Percentiles rank a stretch among this genome's conserved stretches.
Conservation (phyloP, 2,329 filamentous ascomycete genomes). For the Hymenoscyphus albidus region DNA sequence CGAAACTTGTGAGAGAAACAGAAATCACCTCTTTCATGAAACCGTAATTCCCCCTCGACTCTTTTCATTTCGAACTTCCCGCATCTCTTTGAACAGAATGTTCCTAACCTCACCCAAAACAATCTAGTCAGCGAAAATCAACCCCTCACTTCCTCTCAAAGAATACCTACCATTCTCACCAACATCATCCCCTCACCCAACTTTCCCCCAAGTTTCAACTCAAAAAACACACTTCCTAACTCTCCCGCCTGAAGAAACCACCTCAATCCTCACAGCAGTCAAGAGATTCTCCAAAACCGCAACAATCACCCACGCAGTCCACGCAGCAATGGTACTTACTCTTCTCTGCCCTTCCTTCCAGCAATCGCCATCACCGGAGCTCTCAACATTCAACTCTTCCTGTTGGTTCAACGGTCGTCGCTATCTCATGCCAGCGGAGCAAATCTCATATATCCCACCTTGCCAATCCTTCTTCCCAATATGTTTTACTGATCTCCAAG, state of each 20-base stretch:
- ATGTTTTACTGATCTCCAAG: constrained; percentile 13
- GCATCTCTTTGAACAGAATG: not conserved
- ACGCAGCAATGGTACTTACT: constrained; percentile 20
- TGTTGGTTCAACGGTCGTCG: constrained; percentile 28
- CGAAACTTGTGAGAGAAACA: constrained; percentile 9
- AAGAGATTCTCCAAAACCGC: constrained; percentile 13
- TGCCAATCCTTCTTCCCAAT: constrained; percentile 24
- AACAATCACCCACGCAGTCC: constrained; percentile 22
- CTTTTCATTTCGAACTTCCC: not conserved
- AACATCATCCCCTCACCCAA: constrained; percentile 13
- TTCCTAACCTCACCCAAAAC: not conserved
- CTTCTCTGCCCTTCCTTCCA: constrained; percentile 10
- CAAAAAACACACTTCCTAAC: constrained; percentile 21
- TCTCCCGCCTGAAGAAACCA: constrained; percentile 8
- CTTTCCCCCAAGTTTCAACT: constrained; percentile 2
- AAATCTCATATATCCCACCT: constrained; percentile 18
- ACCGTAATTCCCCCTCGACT: constrained; percentile 10
- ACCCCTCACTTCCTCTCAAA: not conserved
- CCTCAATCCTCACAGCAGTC: constrained; percentile 12
- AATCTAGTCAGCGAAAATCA: constrained; percentile 7
- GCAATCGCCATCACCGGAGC: not conserved
- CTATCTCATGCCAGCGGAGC: constrained; percentile 14
- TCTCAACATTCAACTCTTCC: constrained; percentile 17
- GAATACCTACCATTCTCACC: constrained; percentile 1
- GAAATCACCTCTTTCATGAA: constrained; percentile 16